Evolutionary conservation across 1,284 basidiomycete species (phyloP).

Genomic region (Rhizoctonia solani): DNA sequence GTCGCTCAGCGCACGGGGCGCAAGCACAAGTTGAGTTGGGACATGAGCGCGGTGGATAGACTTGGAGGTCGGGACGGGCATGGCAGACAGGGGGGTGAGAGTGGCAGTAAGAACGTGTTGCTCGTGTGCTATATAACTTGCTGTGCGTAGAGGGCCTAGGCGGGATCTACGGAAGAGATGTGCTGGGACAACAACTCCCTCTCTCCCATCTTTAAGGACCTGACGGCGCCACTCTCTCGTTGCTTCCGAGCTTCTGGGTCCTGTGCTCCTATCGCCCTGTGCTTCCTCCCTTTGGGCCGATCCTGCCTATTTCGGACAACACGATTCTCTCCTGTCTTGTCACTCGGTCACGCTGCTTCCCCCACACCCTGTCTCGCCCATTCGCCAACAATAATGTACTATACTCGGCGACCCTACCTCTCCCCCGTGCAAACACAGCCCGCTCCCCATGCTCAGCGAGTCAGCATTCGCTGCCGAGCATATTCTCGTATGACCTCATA

Average conservation of each 20-base stretch:
- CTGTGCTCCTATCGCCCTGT: too few species aligned
- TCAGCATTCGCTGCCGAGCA: not conserved
- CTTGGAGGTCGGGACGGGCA: slow-evolving; percentile 20
- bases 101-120: too few species aligned
- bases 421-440: slow-evolving; percentile 16
- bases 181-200: not conserved
- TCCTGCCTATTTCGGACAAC: not conserved
- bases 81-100: not conserved
- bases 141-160: not conserved
- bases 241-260: slow-evolving; percentile 20
- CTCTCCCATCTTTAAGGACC: slow-evolving; percentile 5
- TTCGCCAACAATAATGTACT: too few species aligned
- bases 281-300: not conserved
- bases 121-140: too few species aligned
- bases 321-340: not conserved
- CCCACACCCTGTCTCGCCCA: not conserved
- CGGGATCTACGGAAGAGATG: slow-evolving; percentile 20
- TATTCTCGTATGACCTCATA: slow-evolving; percentile 14
- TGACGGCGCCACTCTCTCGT: slow-evolving; percentile 4
- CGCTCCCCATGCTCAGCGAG: not conserved
- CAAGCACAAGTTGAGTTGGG: not conserved
- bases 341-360: not conserved
- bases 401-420: too few species aligned
- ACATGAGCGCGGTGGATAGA: not conserved
- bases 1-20: slow-evolving; percentile 1